Conservation (phyloP, 2,329 filamentous ascomycete species). For the Calonectria naviculata region DNA sequence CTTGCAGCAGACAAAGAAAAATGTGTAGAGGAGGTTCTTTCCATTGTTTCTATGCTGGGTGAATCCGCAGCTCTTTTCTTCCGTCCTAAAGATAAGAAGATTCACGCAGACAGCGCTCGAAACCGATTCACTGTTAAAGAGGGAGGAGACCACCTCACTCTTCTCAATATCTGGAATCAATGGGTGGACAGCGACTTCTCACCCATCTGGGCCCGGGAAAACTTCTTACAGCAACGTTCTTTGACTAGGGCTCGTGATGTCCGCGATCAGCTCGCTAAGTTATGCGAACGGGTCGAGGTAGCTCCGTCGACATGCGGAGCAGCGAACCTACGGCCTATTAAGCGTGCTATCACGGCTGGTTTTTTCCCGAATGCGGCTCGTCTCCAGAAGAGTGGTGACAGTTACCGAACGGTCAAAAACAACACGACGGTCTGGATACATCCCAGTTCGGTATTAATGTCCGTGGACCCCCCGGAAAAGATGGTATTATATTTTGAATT, state of each 20-base stretch:
- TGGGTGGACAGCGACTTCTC: slow-evolving; percentile 95
- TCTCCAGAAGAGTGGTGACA: slow-evolving; percentile 84
- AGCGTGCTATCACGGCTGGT: slow-evolving; percentile 88
- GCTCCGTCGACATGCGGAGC: slow-evolving; percentile 75
- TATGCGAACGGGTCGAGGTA: slow-evolving; percentile 95
- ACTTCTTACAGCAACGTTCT: slow-evolving; percentile 93
- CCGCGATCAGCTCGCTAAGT: slow-evolving; percentile 88
- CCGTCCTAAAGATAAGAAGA: slow-evolving; percentile 95
- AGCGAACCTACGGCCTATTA: slow-evolving; percentile 78
- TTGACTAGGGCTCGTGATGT: slow-evolving; percentile 91
- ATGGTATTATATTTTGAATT: slow-evolving; percentile 91
- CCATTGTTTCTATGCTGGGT: slow-evolving; percentile 93
- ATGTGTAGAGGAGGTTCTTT: slow-evolving; percentile 93
- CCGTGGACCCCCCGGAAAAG: slow-evolving; percentile 78
- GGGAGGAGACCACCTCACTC: slow-evolving; percentile 88
- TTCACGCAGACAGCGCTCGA: slow-evolving; percentile 91
- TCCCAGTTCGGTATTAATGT: slow-evolving; percentile 84
- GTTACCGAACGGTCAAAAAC: slow-evolving; percentile 92
- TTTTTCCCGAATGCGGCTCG: slow-evolving; percentile 95
- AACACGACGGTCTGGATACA: slow-evolving; percentile 92
- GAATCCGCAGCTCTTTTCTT: slow-evolving; percentile 93
- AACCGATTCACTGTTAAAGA: slow-evolving; percentile 90
- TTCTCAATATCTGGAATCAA: slow-evolving; percentile 94
- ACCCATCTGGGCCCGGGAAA: slow-evolving; percentile 88
- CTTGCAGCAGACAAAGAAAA: slow-evolving; percentile 89